These are phyloP conservation scores for Talaromyces piceae DNA, from an alignment of 2,329 filamentous ascomycete species.

Conservation along the genomic window DNA sequence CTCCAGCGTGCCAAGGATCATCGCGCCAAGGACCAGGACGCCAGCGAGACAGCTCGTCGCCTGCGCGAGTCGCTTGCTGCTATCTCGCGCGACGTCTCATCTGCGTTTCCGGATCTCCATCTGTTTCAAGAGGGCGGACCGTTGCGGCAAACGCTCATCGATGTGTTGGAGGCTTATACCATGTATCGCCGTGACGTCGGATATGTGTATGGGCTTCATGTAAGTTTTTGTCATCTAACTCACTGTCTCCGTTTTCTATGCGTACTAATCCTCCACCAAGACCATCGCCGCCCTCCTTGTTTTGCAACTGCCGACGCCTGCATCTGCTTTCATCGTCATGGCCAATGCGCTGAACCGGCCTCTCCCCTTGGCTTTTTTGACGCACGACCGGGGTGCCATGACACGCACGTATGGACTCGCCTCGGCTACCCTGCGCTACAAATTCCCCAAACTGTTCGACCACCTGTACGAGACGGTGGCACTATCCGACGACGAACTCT, in stretches of 20 bases:
- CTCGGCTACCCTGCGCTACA: slow-evolving; percentile 50
- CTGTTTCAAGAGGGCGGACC: slow-evolving; percentile 50
- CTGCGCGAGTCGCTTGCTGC: slow-evolving; percentile 47
- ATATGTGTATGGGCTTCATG: slow-evolving; percentile 52
- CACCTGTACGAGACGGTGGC: slow-evolving; percentile 42
- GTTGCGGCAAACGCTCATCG: slow-evolving; percentile 47
- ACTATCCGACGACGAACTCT: slow-evolving; percentile 38
- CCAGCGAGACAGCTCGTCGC: slow-evolving; percentile 35
- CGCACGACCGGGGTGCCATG: slow-evolving; percentile 50
- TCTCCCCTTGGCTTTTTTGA: slow-evolving; percentile 54
- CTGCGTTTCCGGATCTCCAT: slow-evolving; percentile 51
- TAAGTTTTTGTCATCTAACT: slow-evolving; percentile 21
- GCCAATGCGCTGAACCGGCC: slow-evolving; percentile 56
- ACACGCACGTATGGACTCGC: slow-evolving; percentile 50
- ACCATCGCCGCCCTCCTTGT: slow-evolving; percentile 52
- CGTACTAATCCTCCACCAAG: slow-evolving; percentile 19
- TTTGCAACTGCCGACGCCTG: slow-evolving; percentile 46
- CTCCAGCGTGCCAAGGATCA: slow-evolving; percentile 48
- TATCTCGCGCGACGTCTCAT: slow-evolving; percentile 47
- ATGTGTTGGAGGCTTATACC: slow-evolving; percentile 55
- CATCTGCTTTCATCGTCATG: slow-evolving; percentile 51
- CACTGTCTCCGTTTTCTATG: slow-evolving; percentile 3
- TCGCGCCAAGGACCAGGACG: slow-evolving; percentile 36
- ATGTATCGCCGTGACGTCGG: slow-evolving; percentile 58
- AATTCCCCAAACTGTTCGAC: slow-evolving; percentile 47